A percentile compares a stretch with the other conserved stretches of the same genome.
Conservation (phyloP, 495 filamentous ascomycete species). For the Cercophora samala region DNA sequence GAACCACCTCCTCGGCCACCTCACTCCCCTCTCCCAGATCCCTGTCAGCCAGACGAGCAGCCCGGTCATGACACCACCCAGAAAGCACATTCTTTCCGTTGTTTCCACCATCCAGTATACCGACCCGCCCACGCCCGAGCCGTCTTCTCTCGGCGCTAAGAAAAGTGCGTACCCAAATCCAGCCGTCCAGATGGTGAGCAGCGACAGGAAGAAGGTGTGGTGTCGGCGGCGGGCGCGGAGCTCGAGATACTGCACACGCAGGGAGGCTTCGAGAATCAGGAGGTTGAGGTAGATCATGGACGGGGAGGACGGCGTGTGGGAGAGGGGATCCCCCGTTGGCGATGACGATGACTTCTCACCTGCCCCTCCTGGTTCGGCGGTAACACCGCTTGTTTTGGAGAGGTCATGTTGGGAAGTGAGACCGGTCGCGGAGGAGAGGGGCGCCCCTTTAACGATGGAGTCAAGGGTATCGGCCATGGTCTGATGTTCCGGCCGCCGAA, state of each 20-base stretch:
- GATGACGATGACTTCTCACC: conserved; percentile 20
- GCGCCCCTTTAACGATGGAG: conserved; percentile 81
- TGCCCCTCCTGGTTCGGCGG: conserved; percentile 21
- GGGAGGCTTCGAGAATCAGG: conserved; percentile 89
- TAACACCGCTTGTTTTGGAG: conserved; percentile 35
- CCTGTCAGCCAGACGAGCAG: conserved; percentile 89
- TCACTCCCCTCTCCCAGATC: conserved; percentile 89
- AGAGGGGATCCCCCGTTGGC: conserved; percentile 64
- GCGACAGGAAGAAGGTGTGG: conserved; percentile 87
- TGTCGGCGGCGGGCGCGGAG: conserved; percentile 84
- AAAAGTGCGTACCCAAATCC: conserved; percentile 87
- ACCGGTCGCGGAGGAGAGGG: conserved; percentile 39
- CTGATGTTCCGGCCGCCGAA: background rate
- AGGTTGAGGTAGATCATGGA: conserved; percentile 99
- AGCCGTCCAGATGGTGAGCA: conserved; percentile 73
- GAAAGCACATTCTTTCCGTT: conserved; percentile 78
- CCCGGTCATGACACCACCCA: conserved; percentile 79
- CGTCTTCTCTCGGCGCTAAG: conserved; percentile 85
- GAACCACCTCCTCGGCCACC: conserved; percentile 92
- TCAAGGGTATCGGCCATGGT: conserved; percentile 63
- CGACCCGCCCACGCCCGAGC: conserved; percentile 80
- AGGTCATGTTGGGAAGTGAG: conserved; percentile 28
- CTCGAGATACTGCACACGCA: conserved; percentile 88
- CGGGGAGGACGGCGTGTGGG: conserved; percentile 76
- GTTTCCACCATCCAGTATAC: conserved; percentile 95